phyloP scores from a whole-genome alignment of 805 yeast species.

The Kockiozyma suomiensis region DNA sequence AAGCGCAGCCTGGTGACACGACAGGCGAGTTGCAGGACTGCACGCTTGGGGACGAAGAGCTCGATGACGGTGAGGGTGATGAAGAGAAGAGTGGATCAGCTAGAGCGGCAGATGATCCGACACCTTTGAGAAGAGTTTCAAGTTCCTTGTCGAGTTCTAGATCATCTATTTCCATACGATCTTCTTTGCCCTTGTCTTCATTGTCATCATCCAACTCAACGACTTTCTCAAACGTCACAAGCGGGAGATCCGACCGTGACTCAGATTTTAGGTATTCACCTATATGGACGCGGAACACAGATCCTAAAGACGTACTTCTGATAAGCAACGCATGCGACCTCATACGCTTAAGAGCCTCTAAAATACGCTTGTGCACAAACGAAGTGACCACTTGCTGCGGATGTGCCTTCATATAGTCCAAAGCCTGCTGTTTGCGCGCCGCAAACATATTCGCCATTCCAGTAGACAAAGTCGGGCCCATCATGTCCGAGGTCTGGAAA shows the following conservation, averaged over 20 bases:
- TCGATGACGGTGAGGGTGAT: too few relatives aligned
- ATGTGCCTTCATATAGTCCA: not conserved
- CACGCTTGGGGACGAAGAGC: not conserved
- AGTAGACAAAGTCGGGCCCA: not conserved
- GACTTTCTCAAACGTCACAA: not conserved
- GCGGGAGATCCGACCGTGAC: not conserved
- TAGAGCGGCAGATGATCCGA: not conserved
- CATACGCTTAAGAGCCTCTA: not conserved
- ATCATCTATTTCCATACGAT: not conserved
- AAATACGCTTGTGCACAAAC: not conserved
- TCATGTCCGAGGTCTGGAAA: constrained; percentile 1
- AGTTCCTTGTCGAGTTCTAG: not conserved
- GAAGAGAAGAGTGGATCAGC: too few relatives aligned
- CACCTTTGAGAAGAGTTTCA: not conserved
- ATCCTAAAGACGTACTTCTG: not conserved
- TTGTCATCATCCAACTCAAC: not conserved
- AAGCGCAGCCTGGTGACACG: too few relatives aligned
- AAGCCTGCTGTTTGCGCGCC: constrained; percentile 4
- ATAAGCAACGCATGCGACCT: not conserved
- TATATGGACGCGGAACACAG: constrained; percentile 1
- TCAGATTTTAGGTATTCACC: not conserved
- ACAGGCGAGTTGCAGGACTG: too few relatives aligned
- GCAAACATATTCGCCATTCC: constrained; percentile 1
- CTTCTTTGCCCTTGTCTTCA: not conserved
- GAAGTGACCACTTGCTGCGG: not conserved